phyloP scores from a whole-genome alignment of 2,329 filamentous ascomycete species.

The Diaporthe sp. region DNA sequence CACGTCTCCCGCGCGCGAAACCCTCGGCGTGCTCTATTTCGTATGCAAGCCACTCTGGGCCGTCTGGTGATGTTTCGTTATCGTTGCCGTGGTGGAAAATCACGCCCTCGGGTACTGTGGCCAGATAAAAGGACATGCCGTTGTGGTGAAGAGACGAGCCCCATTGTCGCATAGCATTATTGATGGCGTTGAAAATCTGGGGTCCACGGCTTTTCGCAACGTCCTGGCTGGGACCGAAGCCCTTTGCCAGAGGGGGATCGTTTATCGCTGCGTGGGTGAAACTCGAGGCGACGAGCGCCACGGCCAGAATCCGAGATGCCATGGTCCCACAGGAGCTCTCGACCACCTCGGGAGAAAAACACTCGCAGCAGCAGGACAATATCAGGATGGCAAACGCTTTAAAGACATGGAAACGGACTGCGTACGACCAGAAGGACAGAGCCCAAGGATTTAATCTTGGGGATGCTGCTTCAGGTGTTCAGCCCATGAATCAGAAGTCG shows the following conservation, averaged over 20 bases:
- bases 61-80: constrained; percentile 59
- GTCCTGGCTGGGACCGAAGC: constrained; percentile 53
- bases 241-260: constrained; percentile 24
- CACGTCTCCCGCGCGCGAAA: constrained; percentile 65
- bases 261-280: constrained; percentile 24
- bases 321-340: constrained; percentile 6
- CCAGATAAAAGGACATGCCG: constrained; percentile 79
- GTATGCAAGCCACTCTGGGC: constrained; percentile 80
- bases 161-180: constrained; percentile 81
- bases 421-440: too few species aligned
- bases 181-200: constrained; percentile 79
- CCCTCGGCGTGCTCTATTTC: constrained; percentile 80
- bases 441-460: neutral
- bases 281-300: constrained; percentile 29
- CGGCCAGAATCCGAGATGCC: constrained; percentile 35
- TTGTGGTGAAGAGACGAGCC: constrained; percentile 81
- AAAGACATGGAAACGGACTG: neutral
- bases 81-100: constrained; percentile 76
- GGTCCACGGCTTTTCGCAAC: constrained; percentile 66
- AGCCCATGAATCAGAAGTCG: constrained; percentile 16
- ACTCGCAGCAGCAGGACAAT: neutral
- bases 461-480: neutral
- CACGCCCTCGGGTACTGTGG: constrained; percentile 73
- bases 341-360: neutral
- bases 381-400: neutral